Percentiles rank a stretch among this genome's conserved stretches.
Conservation (phyloP, 805 yeast species). For the Yarrowia alimentaria region DNA sequence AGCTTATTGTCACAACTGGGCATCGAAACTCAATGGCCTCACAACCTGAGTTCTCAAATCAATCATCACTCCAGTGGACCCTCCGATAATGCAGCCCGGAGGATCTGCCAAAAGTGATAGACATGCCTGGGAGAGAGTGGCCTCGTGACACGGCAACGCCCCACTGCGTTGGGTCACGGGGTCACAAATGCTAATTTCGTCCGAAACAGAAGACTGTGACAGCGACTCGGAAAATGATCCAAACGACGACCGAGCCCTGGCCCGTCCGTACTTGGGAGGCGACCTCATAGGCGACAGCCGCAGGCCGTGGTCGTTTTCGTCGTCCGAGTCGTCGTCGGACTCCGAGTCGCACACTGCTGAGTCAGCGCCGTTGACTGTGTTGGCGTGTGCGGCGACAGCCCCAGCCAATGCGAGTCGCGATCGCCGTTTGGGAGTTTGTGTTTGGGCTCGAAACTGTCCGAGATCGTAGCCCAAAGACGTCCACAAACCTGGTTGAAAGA, state of each 20-base stretch:
- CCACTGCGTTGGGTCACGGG: constrained; percentile 3
- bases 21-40: too few species aligned
- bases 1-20: neutral
- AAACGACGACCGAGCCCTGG: constrained; percentile 14
- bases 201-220: constrained; percentile 17
- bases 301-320: neutral
- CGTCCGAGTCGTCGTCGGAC: constrained; percentile 1
- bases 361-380: too few species aligned
- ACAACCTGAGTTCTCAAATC: neutral
- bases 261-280: constrained; percentile 13
- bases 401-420: too few species aligned
- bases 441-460: neutral
- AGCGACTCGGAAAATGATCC: constrained; percentile 9
- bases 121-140: neutral
- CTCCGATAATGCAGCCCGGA: constrained; percentile 10
- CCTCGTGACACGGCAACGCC: neutral
- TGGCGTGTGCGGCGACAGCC: too few species aligned
- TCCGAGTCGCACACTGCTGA: neutral
- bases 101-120: constrained; percentile 3
- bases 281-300: constrained; percentile 1
- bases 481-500: constrained; percentile 4
- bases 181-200: constrained; percentile 19
- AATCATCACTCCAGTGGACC: neutral
- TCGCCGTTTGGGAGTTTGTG: neutral
- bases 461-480: constrained; percentile 2